Conservation (phyloP, 2,329 filamentous ascomycete genomes). For the Paecilomyces sp. region DNA sequence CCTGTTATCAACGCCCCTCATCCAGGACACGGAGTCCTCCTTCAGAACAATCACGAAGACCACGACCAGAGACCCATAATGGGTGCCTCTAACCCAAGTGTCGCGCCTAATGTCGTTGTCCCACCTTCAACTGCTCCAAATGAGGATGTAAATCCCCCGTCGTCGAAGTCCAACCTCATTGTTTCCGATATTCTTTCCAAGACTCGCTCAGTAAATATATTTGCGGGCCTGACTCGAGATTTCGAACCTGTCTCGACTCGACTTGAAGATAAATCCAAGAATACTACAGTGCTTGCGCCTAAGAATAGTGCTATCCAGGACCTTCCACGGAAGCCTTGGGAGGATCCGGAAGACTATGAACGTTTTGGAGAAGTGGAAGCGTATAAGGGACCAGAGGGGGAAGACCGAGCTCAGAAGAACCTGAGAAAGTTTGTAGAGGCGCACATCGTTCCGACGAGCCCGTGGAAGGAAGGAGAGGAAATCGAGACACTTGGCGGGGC, state of each 20-base stretch:
- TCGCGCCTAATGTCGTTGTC: constrained; percentile 9
- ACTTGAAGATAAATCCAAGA: constrained; percentile 58
- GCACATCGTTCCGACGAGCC: constrained; percentile 68
- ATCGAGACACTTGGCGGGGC: constrained; percentile 60
- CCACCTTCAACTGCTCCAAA: constrained; percentile 11
- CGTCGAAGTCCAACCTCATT: constrained; percentile 44
- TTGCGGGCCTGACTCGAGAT: constrained; percentile 72
- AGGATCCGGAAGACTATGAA: constrained; percentile 65
- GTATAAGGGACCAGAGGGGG: constrained; percentile 68
- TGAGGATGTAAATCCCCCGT: constrained; percentile 2
- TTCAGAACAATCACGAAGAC: constrained; percentile 11
- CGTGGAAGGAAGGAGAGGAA: constrained; percentile 66
- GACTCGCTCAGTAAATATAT: constrained; percentile 72
- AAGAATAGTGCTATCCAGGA: constrained; percentile 72
- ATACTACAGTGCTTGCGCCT: constrained; percentile 82
- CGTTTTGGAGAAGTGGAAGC: constrained; percentile 56
- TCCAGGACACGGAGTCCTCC: constrained; percentile 8
- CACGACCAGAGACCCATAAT: constrained; percentile 16
- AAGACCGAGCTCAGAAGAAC: constrained; percentile 70
- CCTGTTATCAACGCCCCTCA: constrained; percentile 10
- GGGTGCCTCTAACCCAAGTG: constrained; percentile 13
- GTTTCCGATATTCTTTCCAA: constrained; percentile 80
- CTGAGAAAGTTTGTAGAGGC: constrained; percentile 75
- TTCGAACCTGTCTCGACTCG: constrained; percentile 61
- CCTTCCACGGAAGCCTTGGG: constrained; percentile 69